phyloP scores from a whole-genome alignment of 805 yeast genomes.

The Cyberlindnera samutprakarnensis region DNA sequence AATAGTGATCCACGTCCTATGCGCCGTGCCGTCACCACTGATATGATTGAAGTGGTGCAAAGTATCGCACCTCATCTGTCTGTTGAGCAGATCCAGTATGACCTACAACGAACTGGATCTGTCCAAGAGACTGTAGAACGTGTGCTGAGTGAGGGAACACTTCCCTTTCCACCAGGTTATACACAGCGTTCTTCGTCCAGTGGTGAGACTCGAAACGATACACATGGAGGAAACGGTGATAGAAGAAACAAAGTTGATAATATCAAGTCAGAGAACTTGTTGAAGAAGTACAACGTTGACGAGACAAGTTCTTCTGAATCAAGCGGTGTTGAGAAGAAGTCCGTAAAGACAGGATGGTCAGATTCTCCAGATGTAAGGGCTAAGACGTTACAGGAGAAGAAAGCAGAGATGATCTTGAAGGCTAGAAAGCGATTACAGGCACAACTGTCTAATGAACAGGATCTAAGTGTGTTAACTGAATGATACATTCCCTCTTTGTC shows the following conservation, averaged over 20 bases:
- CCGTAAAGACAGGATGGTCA: slow-evolving; percentile 31
- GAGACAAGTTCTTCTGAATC: slow-evolving; percentile 5
- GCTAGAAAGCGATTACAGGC: slow-evolving; percentile 53
- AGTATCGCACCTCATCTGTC: slow-evolving; percentile 72
- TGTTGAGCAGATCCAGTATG: slow-evolving; percentile 62
- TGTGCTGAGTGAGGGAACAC: slow-evolving; percentile 50
- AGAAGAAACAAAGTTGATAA: slow-evolving; percentile 15
- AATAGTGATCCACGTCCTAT: slow-evolving; percentile 6
- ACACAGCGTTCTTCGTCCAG: slow-evolving; percentile 9
- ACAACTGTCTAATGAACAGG: slow-evolving; percentile 21
- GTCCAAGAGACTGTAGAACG: slow-evolving; percentile 76
- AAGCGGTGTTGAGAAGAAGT: no score
- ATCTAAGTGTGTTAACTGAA: slow-evolving; percentile 11
- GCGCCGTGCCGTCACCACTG: slow-evolving; percentile 47
- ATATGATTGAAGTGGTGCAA: slow-evolving; percentile 82
- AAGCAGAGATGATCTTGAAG: slow-evolving; percentile 48
- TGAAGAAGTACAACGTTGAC: slow-evolving; percentile 38
- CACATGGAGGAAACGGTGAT: no score
- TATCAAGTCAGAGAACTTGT: slow-evolving; percentile 23
- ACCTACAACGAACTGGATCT: slow-evolving; percentile 68
- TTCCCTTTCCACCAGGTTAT: slow-evolving; percentile 48
- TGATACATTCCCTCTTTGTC: not conserved
- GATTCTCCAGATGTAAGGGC: slow-evolving; percentile 35
- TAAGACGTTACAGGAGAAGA: slow-evolving; percentile 37
- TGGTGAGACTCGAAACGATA: slow-evolving; percentile 10